phyloP scores from a whole-genome alignment of 2,329 filamentous ascomycete species.

The Microcyclospora tardicrescens region DNA sequence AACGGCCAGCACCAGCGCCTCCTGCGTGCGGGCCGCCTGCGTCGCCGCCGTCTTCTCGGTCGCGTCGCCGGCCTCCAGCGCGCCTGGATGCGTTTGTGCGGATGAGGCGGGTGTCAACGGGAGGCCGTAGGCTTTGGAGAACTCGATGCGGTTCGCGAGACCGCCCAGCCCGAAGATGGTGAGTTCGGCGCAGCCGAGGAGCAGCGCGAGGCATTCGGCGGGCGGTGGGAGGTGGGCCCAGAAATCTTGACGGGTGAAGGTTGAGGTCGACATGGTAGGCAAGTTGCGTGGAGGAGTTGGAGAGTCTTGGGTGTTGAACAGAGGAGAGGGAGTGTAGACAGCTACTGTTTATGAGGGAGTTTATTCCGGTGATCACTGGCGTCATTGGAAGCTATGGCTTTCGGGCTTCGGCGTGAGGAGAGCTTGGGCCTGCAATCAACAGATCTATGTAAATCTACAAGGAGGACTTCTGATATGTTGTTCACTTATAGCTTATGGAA shows the following conservation, averaged over 20 bases:
- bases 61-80: conserved; percentile 1
- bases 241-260: conserved; percentile 5
- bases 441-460: too few relatives aligned
- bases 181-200: conserved; percentile 20
- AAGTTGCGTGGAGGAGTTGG: too few relatives aligned
- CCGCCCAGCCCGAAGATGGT: conserved; percentile 23
- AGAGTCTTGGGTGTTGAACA: too few relatives aligned
- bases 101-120: conserved; percentile 7
- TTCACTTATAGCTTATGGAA: too few relatives aligned
- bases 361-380: too few relatives aligned
- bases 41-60: conserved; percentile 2
- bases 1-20: conserved; percentile 16
- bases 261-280: not conserved
- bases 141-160: conserved; percentile 21
- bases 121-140: conserved; percentile 23
- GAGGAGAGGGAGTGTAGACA: too few relatives aligned
- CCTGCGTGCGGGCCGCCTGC: conserved; percentile 12
- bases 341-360: too few relatives aligned
- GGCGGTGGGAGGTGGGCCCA: conserved; percentile 21
- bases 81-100: conserved; percentile 5
- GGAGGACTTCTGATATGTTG: too few relatives aligned
- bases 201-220: conserved; percentile 24
- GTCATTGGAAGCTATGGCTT: too few relatives aligned
- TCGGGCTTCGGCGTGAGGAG: too few relatives aligned
- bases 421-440: too few relatives aligned